These are phyloP conservation scores for Metschnikowia cubensis DNA, from an alignment of 805 yeast genomes.

Conservation along the genomic window DNA sequence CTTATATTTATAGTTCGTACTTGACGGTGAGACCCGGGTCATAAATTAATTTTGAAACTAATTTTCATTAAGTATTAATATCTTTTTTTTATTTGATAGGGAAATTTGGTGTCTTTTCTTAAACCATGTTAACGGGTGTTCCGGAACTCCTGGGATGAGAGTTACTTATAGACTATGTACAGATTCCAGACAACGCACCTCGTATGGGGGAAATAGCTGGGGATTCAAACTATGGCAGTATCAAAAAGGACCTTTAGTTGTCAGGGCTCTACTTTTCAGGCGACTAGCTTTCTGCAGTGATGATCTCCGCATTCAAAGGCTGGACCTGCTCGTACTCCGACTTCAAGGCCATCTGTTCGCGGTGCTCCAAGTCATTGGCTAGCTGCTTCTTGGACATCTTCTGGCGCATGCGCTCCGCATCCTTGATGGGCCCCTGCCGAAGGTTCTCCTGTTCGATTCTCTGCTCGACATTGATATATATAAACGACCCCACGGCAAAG, in stretches of 20 bases:
- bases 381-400: constrained; percentile 40
- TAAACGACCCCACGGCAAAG: constrained; percentile 55
- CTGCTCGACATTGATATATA: constrained; percentile 69
- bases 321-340: constrained; percentile 56
- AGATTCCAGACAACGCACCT: background rate
- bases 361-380: constrained; percentile 62
- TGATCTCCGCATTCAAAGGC: constrained; percentile 46
- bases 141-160: too few species aligned
- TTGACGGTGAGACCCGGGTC: too few species aligned
- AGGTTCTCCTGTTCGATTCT: constrained; percentile 65
- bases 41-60: too few species aligned
- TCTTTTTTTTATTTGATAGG: too few species aligned
- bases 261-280: too few species aligned
- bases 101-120: too few species aligned
- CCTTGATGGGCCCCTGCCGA: constrained; percentile 82
- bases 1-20: too few species aligned
- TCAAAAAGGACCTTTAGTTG: too few species aligned
- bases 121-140: too few species aligned
- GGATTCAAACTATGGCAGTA: too few species aligned
- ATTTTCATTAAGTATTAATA: too few species aligned
- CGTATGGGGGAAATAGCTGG: too few species aligned
- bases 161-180: background rate
- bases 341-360: constrained; percentile 56
- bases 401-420: constrained; percentile 57
- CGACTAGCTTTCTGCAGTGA: constrained; percentile 27